phyloP scores from a whole-genome alignment of 2,329 filamentous ascomycete genomes.

The Sporothrix pallida region DNA sequence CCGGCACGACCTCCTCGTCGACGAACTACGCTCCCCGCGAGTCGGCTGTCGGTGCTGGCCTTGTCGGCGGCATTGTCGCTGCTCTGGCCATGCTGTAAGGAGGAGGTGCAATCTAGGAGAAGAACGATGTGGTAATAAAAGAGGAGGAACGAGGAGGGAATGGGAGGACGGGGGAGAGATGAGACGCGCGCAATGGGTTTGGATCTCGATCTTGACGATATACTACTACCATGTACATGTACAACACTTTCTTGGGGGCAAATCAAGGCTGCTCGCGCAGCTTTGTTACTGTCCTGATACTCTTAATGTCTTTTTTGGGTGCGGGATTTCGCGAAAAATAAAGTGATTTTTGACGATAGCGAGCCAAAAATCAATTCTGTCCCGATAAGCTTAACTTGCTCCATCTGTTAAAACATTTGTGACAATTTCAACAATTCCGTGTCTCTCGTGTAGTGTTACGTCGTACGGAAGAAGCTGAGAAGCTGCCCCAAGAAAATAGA shows the following conservation, averaged over 20 bases:
- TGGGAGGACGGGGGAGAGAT: background rate
- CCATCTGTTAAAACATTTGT: background rate
- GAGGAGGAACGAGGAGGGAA: background rate
- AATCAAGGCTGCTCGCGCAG: background rate
- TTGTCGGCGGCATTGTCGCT: conserved; percentile 39
- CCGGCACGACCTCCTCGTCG: conserved; percentile 35
- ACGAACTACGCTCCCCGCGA: conserved; percentile 34
- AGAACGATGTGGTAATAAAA: background rate
- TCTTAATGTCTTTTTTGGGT: background rate
- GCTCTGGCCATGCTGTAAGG: conserved; percentile 39
- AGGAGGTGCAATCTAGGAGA: too few relatives aligned
- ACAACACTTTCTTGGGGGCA: conserved; percentile 9
- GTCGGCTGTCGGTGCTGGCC: conserved; percentile 36
- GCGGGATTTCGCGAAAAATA: background rate
- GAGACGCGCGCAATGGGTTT: background rate
- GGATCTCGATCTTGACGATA: background rate
- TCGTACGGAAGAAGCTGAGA: background rate
- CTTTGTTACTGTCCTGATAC: background rate
- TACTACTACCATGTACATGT: conserved; percentile 22
- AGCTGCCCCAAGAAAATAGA: background rate
- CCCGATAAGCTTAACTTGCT: background rate
- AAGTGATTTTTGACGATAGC: background rate
- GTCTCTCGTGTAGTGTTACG: background rate
- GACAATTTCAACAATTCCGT: too few relatives aligned
- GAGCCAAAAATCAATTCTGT: background rate